Conservation (phyloP, 2,329 filamentous ascomycete genomes). For the Verticillium klebahnii region DNA sequence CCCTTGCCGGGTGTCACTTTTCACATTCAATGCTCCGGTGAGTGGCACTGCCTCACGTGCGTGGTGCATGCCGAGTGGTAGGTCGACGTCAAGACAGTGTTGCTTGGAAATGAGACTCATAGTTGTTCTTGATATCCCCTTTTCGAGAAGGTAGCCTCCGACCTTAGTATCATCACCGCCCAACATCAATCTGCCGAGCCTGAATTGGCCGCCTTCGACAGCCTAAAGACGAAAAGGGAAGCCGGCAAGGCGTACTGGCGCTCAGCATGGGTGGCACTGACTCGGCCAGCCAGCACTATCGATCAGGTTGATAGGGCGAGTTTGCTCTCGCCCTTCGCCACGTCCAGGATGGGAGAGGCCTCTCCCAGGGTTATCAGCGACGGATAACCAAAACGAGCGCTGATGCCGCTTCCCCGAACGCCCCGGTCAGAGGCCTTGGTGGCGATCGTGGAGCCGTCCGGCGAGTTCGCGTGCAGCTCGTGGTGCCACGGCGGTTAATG, state of each 20-base stretch:
- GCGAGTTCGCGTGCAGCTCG: background rate
- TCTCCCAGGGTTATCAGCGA: background rate
- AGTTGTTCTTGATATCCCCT: background rate
- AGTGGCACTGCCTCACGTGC: background rate
- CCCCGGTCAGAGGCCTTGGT: background rate
- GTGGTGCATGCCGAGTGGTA: background rate
- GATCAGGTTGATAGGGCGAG: background rate
- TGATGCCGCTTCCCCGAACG: background rate
- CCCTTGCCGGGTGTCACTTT: background rate
- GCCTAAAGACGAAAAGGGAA: background rate
- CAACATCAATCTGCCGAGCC: background rate
- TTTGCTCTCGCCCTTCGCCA: background rate
- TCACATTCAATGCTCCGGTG: background rate
- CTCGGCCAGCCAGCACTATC: background rate
- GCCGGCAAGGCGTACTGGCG: background rate
- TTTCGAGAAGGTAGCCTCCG: background rate
- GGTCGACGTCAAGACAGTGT: background rate
- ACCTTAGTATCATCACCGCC: background rate
- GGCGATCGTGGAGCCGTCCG: background rate
- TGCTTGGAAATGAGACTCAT: background rate
- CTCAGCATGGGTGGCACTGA: background rate
- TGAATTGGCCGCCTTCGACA: background rate
- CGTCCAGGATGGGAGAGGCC: background rate
- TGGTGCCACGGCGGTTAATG: background rate
- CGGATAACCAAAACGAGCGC: background rate